phyloP scores from a whole-genome alignment of 2,329 filamentous ascomycete genomes.

The Sporothrix brunneoviolacea region DNA sequence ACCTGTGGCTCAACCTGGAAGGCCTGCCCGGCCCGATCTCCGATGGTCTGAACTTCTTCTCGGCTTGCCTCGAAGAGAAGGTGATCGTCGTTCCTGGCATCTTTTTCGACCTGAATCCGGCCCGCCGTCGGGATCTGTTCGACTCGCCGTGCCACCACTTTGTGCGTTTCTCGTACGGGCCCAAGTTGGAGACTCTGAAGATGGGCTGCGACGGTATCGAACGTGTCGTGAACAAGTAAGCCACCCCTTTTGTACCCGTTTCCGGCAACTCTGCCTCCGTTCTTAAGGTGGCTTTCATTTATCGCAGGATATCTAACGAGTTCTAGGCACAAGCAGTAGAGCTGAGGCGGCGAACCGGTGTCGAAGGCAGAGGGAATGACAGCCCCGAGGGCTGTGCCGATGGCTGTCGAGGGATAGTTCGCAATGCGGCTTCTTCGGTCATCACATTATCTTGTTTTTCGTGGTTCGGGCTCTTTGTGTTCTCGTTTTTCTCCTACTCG shows the following conservation, averaged over 20 bases:
- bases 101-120: constrained; percentile 95
- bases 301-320: not conserved
- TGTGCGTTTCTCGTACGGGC: constrained; percentile 77
- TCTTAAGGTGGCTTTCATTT: not conserved
- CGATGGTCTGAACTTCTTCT: constrained; percentile 95
- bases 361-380: no score
- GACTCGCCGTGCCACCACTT: constrained; percentile 93
- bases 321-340: not conserved
- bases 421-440: no score
- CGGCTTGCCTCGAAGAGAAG: constrained; percentile 86
- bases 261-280: not conserved
- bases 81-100: constrained; percentile 96
- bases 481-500: no score
- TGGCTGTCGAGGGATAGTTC: no score
- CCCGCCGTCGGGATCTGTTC: constrained; percentile 81
- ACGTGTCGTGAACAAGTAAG: constrained; percentile 66
- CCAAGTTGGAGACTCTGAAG: constrained; percentile 70
- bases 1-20: constrained; percentile 68
- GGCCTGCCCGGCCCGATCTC: constrained; percentile 72
- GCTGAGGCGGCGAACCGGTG: no score
- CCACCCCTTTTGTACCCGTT: constrained; percentile 11
- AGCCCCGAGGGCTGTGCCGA: no score
- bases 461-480: no score
- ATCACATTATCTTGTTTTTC: no score
- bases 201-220: constrained; percentile 80